Percentiles rank a stretch among this genome's conserved stretches.
Conservation (phyloP, 129 eudicot genomes). For the Pseudognaphalium luteoalbum region DNA sequence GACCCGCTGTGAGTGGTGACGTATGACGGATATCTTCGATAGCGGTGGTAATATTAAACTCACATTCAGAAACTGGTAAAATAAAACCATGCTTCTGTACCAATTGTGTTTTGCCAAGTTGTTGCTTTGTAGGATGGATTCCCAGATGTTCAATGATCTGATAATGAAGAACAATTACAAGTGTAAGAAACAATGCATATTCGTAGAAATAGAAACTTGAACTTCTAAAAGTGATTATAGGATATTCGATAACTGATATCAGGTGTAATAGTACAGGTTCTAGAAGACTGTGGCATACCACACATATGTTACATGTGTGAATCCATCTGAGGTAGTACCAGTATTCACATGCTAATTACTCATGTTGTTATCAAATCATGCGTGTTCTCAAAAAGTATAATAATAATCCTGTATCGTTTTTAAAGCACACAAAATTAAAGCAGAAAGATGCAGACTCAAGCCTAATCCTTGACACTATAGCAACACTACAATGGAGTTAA, state of each 20-base stretch:
- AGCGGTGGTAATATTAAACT: constrained; percentile 72
- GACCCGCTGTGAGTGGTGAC: constrained; percentile 43
- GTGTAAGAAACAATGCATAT: constrained; percentile 6
- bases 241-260: not conserved
- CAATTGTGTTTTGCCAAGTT: constrained; percentile 54
- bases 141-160: constrained; percentile 76
- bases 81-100: constrained; percentile 65
- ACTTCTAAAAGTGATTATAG: not conserved
- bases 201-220: not conserved
- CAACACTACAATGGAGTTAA: too few species aligned
- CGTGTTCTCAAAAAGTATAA: not conserved
- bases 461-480: not conserved
- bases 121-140: constrained; percentile 54
- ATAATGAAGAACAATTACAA: not conserved
- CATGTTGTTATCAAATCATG: not conserved
- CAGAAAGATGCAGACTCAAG: not conserved
- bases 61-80: constrained; percentile 77
- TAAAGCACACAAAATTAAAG: not conserved
- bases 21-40: constrained; percentile 82
- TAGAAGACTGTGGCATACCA: too few species aligned
- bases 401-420: not conserved
- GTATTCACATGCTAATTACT: not conserved
- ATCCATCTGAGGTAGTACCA: not conserved
- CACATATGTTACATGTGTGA: too few species aligned
- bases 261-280: not conserved